A percentile compares a stretch with the other conserved stretches of the same genome.
Conservation (phyloP, 2,329 filamentous ascomycete genomes). For the Dichotomopilus funicola region DNA sequence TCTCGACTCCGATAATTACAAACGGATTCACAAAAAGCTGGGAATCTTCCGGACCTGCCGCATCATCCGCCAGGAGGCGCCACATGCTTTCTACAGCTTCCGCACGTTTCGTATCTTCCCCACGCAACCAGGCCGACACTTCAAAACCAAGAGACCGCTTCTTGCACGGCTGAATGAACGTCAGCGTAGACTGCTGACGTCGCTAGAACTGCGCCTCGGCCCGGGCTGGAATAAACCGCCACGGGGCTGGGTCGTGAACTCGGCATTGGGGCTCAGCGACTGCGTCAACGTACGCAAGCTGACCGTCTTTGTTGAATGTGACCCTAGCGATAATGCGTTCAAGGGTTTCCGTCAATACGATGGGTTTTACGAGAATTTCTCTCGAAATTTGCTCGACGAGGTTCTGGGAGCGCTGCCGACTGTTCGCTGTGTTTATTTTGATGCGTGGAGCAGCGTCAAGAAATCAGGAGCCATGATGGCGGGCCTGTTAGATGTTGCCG, state of each 20-base stretch:
- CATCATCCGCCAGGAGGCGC: conserved; percentile 56
- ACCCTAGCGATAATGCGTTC: conserved; percentile 62
- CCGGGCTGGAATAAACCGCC: conserved; percentile 68
- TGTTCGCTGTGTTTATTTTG: conserved; percentile 58
- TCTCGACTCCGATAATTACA: conserved; percentile 60
- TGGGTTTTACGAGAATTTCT: conserved; percentile 66
- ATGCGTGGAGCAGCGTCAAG: conserved; percentile 60
- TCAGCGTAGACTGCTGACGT: conserved; percentile 55
- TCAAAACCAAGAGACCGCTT: conserved; percentile 67
- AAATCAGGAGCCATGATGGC: conserved; percentile 59
- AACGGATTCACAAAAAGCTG: conserved; percentile 53
- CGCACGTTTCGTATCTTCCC: conserved; percentile 62
- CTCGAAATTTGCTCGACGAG: conserved; percentile 46
- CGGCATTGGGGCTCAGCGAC: conserved; percentile 56
- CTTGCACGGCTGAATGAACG: conserved; percentile 57
- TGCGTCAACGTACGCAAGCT: conserved; percentile 53
- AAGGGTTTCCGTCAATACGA: conserved; percentile 59
- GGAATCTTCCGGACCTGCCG: conserved; percentile 55
- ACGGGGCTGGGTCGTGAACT: conserved; percentile 61
- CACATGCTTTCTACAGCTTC: conserved; percentile 58
- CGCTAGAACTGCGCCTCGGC: conserved; percentile 63
- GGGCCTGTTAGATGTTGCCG: conserved; percentile 49
- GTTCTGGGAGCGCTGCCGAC: conserved; percentile 53
- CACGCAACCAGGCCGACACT: conserved; percentile 55
- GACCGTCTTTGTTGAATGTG: conserved; percentile 64